Evolutionary conservation across 345 rosid genomes (phyloP), one percentile per base, ranked within the genome.

Genomic region (Turritis glabra): DNA sequence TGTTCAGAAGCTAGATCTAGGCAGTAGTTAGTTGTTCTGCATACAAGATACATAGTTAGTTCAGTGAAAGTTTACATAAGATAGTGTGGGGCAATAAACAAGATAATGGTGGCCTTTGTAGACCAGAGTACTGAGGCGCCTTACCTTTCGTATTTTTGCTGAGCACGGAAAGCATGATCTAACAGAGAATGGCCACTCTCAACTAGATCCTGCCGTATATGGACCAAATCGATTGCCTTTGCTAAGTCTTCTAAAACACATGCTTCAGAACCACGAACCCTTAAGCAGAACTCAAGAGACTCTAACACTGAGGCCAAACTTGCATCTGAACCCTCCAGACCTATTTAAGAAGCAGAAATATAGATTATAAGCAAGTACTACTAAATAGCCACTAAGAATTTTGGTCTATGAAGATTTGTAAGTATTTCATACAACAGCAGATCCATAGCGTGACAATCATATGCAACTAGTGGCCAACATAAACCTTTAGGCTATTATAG

Each of bases 241-340:
- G 88, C 92, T 83, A 93, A 77, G 76, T 93, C 97, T 82, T 91
- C 98, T 78, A 93, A 76, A 46, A 93, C 86, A 81, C 89, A 79
- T 61, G 95, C 95, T 84, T 91, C 98, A 52, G 97, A 93, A 76
- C 98, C 98, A 71, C 98, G 91, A 67, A 87, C 89, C 72, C 84
- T 89, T 80, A 89, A 75, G 79, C 96, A 91, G 82, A 91, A 93
- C 55, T 91, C 98, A 80, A 89, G 85, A 74, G 96, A 91, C 77
- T 89, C 96, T 48, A 91, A 77, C 7, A 91, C 91, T 30, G 96
- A 87, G 43, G 93, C 91, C 69, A 91, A 80, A 72, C 91, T 89
- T 82, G 98, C 85, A 88, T 93, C 98, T 69, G 90, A 93, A 64
- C 97, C 94, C 75, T 89, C 94, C 82, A 91, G 70, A 77, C 97